Conservation (phyloP, 768 basidiomycete genomes). For the Rhizopogon rudus region DNA sequence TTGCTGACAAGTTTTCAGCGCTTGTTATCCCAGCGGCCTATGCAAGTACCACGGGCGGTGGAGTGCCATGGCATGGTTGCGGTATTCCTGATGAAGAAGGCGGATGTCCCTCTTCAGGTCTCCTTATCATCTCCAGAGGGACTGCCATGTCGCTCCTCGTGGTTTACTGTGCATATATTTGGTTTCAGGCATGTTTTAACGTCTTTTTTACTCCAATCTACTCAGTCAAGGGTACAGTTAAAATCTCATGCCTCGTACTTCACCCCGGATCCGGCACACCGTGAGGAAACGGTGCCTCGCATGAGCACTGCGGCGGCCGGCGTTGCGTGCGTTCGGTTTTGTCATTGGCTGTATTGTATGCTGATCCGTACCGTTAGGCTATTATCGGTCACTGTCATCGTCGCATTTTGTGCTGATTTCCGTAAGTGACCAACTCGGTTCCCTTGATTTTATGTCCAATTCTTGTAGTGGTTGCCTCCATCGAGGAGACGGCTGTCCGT, state of each 20-base stretch:
- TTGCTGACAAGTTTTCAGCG: conserved; percentile 33
- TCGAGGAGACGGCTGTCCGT: conserved; percentile 83
- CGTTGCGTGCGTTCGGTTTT: conserved; percentile 32
- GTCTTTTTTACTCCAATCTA: background rate
- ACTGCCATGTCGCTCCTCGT: conserved; percentile 71
- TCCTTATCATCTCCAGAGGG: conserved; percentile 74
- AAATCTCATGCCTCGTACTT: conserved; percentile 69
- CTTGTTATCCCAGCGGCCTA: conserved; percentile 92
- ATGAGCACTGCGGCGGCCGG: conserved; percentile 74
- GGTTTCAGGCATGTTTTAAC: conserved; percentile 56
- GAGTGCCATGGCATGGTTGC: background rate
- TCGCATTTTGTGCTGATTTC: conserved; percentile 87
- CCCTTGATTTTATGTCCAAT: background rate
- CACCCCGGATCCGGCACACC: conserved; percentile 29
- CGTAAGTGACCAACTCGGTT: conserved; percentile 37
- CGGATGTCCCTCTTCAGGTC: conserved; percentile 33
- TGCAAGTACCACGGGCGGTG: conserved; percentile 36
- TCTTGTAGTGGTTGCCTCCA: conserved; percentile 74
- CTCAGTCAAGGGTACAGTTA: conserved; percentile 40
- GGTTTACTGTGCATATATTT: conserved; percentile 71
- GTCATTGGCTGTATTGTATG: background rate
- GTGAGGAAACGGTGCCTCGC: conserved; percentile 29
- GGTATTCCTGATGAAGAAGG: conserved; percentile 2
- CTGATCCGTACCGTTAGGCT: conserved; percentile 38
- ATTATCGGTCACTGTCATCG: conserved; percentile 69